A percentile compares a stretch with the other conserved stretches of the same genome.
These are phyloP conservation scores for Cynara cardunculus DNA, from an alignment of 129 eudicot species.

Conservation along the genomic window DNA sequence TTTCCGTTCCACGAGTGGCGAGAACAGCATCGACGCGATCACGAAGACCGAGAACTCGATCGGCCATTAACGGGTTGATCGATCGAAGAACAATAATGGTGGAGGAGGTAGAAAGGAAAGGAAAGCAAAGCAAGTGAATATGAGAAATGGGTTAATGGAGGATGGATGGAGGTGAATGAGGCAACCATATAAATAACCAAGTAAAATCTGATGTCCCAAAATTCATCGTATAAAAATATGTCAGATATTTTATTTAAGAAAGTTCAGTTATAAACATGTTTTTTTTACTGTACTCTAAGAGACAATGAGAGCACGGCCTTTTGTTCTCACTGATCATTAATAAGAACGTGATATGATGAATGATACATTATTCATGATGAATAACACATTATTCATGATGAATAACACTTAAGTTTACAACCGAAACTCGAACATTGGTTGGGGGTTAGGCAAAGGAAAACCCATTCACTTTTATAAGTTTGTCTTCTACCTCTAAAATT, in stretches of 20 bases:
- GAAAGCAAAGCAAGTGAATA: background rate
- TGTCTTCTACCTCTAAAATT: background rate
- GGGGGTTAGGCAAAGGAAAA: background rate
- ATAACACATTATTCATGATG: background rate
- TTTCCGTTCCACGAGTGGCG: slow-evolving; percentile 64
- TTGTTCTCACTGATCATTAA: too few relatives aligned
- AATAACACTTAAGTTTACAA: background rate
- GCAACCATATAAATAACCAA: background rate
- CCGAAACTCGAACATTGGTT: background rate
- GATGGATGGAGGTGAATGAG: background rate
- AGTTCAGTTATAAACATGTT: too few relatives aligned
- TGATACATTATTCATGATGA: background rate
- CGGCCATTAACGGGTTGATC: background rate
- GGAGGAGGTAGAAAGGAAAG: background rate
- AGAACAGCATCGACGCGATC: slow-evolving; percentile 83
- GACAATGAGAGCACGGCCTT: too few relatives aligned
- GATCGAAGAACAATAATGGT: background rate
- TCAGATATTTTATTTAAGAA: too few relatives aligned
- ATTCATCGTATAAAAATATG: too few relatives aligned
- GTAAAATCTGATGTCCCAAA: background rate
- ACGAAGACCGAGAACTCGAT: slow-evolving; percentile 77
- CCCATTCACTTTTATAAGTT: background rate
- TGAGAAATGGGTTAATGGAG: background rate
- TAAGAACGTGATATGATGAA: too few relatives aligned
- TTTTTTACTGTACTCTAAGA: too few relatives aligned